Percentiles rank a stretch among this genome's conserved stretches.
Conservation (phyloP, 768 basidiomycete species). For the Phylloporus rhodoxanthus region DNA sequence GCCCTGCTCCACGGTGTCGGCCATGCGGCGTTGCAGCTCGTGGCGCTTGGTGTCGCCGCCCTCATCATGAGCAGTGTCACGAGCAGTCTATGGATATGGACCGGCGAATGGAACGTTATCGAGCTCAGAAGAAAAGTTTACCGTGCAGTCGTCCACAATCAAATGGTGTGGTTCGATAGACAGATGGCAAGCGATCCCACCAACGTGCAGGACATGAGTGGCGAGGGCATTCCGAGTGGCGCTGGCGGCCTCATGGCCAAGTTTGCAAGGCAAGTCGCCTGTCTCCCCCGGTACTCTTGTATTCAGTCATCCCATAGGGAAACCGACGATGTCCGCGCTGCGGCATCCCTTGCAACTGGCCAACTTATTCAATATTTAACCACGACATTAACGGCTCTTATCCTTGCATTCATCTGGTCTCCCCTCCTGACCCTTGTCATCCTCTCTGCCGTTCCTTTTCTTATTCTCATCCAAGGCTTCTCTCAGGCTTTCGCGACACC, state of each 20-base stretch:
- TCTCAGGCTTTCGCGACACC: conserved; percentile 69
- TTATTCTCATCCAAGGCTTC: conserved; percentile 68
- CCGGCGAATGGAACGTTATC: conserved; percentile 75
- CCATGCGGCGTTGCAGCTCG: conserved; percentile 56
- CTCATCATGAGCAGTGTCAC: conserved; percentile 71
- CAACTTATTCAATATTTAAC: conserved; percentile 74
- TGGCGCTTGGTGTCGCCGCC: conserved; percentile 59
- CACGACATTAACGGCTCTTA: conserved; percentile 71
- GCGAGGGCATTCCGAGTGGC: conserved; percentile 52
- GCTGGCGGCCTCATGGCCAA: conserved; percentile 92
- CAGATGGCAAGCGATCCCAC: conserved; percentile 58
- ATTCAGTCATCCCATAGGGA: conserved; percentile 49
- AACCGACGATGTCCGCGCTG: conserved; percentile 88
- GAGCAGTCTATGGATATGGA: conserved; percentile 78
- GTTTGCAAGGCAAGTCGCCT: conserved; percentile 60
- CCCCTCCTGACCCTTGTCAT: conserved; percentile 87
- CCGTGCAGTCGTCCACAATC: conserved; percentile 55
- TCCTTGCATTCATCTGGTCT: conserved; percentile 76
- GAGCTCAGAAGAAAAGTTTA: conserved; percentile 67
- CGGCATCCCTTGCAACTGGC: conserved; percentile 75
- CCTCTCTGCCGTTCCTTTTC: conserved; percentile 79
- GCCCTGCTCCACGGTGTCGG: conserved; percentile 53
- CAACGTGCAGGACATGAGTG: conserved; percentile 29
- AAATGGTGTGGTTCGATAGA: conserved; percentile 89
- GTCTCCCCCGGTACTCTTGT: neutral